Base-by-base conservation (phyloP, 805 yeast species). In the Candida silvicultrix region DNA sequence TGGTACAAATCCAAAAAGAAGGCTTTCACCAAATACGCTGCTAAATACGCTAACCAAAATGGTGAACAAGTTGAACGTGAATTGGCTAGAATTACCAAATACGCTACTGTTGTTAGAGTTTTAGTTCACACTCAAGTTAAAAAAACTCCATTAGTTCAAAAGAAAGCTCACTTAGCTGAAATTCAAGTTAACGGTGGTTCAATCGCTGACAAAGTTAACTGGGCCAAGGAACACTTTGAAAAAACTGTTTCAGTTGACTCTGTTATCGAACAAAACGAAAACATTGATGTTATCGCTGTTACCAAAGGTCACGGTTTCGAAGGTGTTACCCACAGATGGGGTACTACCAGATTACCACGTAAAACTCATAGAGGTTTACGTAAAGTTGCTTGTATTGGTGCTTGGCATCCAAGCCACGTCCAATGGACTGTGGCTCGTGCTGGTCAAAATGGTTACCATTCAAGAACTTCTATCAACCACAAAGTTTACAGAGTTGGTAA, bases 311-410 rank as follows among this genome's bases (percentile, higher is more conserved):
- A 94, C 83, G 99, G 99, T 84, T 90, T 87, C 89, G 99, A 94
- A 80, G 99, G 99, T 90, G 97, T 92, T 69, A 94, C 99, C 81
- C 97, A 90, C 89, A 89, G 99, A 88, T 94, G 98, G 98, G 99
- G 99, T 74, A 94, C 99, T 86, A 95, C 90, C 90, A 90, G 86
- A 84, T 82, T 94, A 66, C 99, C 99, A 79, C 89, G 99, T 83
- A 94, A 94, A 95, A 94, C 99, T 75, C 99, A 94, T 79, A 90
- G 98, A 87, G 99, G 99, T 92, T 81, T 92, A 74, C 89, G 99
- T 85, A 94, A 94, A 89, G 99, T 94, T 78, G 99, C 99, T 71
- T 94, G 99, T 89, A 94, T 94, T 70, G 99, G 99, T 85, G 97
- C 99, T 73, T 94, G 99, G 99, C 99, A 94, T 82, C 99, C 99